Evolutionary conservation across 371 early-diverging fungal genomes (phyloP), one percentile per base, ranked within the genome.

Genomic region (Circinella umbellata): DNA sequence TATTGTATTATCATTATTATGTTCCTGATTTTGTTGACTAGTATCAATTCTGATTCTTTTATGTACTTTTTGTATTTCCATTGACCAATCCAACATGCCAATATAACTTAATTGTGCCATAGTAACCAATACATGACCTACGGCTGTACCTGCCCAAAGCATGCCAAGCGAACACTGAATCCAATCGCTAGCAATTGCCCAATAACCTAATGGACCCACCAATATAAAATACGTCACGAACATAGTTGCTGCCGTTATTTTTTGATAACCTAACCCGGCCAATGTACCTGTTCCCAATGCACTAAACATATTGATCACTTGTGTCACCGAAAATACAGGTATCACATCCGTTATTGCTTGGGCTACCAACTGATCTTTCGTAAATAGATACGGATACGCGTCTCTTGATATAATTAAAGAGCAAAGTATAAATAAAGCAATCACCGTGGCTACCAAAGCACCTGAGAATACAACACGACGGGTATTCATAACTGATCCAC

Each of bases 221-320:
- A 51, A 51, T 4, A 51, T n/a, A 15, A 51, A 51, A n/a, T 51
- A 51, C 4, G 51, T 51, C 14, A 51, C 51, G 15, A 51, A 51
- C 51, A 51, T 51, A 4, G 1, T 13, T 51, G 51, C n/a, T 13
- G 51, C 51, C 15, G 51, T 51, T 17, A 51, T 51, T 15, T n/a
- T 14, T 51, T 51, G 51, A 51, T 51, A 51, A 8, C 51, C 51
- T 51, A 51, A 51, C 5, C 51, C 51, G 5, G 8, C 2, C 14
- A 51, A n/a, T 51, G 51, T 51, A 4, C 51, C 51, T 51, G 51
- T 51, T 13, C 51, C 51, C 4, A 51, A 15, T n/a, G 51, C 51
- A 51, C 51, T 51, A 15, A 51, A 51, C 51, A 51, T 51, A n/a
- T 51, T 51, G 51, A n/a, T 51, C 51, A 51, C 15, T n/a, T 51